These are phyloP conservation scores for Hirsutella rhossiliensis DNA, from an alignment of 2,329 filamentous ascomycete species.

Conservation along the genomic window DNA sequence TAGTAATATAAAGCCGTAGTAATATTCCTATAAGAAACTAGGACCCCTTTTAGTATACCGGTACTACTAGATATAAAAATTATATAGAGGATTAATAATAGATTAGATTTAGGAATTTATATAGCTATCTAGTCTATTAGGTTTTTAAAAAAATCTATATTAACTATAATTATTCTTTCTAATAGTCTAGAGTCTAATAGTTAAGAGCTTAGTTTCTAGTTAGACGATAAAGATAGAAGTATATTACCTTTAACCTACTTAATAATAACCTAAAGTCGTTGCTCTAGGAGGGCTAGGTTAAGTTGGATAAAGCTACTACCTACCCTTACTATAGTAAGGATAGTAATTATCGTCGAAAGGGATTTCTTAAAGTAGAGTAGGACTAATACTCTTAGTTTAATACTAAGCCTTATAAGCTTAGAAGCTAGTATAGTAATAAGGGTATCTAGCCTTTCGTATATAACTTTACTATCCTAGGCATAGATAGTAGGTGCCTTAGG, in stretches of 20 bases:
- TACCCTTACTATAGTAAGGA: conserved; percentile 11
- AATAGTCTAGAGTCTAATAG: too few species aligned
- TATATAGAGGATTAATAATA: conserved; percentile 5
- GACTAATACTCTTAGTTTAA: conserved; percentile 6
- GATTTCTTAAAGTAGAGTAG: conserved; percentile 14
- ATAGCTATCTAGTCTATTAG: too few species aligned
- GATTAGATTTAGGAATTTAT: neutral
- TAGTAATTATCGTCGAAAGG: conserved; percentile 9
- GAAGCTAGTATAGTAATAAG: conserved; percentile 1
- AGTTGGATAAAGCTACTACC: conserved; percentile 7
- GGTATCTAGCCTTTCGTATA: conserved; percentile 6
- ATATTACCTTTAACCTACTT: neutral
- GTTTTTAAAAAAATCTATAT: too few species aligned
- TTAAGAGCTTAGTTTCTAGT: neutral
- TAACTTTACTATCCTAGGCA: conserved; percentile 12
- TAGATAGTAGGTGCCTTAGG: conserved; percentile 6
- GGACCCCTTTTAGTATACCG: conserved; percentile 7
- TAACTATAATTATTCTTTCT: neutral
- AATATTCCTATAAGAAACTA: conserved; percentile 1
- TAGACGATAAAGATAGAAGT: neutral
- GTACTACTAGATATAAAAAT: conserved; percentile 9
- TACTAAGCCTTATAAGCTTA: neutral
- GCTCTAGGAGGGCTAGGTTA: neutral
- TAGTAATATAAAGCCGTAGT: conserved; percentile 1
- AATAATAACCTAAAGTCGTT: neutral